A percentile compares a stretch with the other conserved stretches of the same genome.
phyloP scores from a whole-genome alignment of 2,329 filamentous ascomycete genomes.

The Alternaria metachromatica region DNA sequence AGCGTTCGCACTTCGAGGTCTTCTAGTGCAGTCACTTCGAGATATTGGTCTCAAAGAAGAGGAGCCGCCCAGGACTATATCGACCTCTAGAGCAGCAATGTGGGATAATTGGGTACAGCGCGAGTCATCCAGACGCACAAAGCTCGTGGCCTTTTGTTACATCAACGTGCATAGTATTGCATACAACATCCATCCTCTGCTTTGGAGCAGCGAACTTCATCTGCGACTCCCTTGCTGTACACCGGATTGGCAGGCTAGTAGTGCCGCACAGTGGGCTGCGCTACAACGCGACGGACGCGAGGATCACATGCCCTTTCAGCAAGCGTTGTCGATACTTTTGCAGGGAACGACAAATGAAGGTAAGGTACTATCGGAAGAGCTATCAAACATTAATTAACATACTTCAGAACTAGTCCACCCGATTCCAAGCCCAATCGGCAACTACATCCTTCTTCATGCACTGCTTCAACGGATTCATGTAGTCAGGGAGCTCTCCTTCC shows the following conservation, averaged over 20 bases:
- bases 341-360: slow-evolving; percentile 20
- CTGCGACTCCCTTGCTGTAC: slow-evolving; percentile 37
- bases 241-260: slow-evolving; percentile 33
- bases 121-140: slow-evolving; percentile 40
- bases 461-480: slow-evolving; percentile 39
- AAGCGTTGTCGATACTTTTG: slow-evolving; percentile 35
- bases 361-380: neutral
- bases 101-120: slow-evolving; percentile 41
- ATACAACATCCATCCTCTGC: slow-evolving; percentile 39
- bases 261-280: slow-evolving; percentile 35
- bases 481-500: slow-evolving; percentile 35
- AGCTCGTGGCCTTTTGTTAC: slow-evolving; percentile 42
- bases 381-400: neutral
- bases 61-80: slow-evolving; percentile 1
- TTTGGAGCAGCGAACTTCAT: slow-evolving; percentile 40
- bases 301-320: slow-evolving; percentile 37
- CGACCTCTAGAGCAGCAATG: slow-evolving; percentile 28
- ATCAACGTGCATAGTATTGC: slow-evolving; percentile 44
- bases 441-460: slow-evolving; percentile 41
- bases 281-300: slow-evolving; percentile 31
- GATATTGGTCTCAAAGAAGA: slow-evolving; percentile 38
- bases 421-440: slow-evolving; percentile 40
- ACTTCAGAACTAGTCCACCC: slow-evolving; percentile 25
- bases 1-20: slow-evolving; percentile 36
- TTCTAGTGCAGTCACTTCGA: slow-evolving; percentile 37